Evolutionary conservation across 1,284 basidiomycete species (phyloP), one percentile per base, ranked within the genome.

Genomic region (Cutaneotrichosporon sp.): DNA sequence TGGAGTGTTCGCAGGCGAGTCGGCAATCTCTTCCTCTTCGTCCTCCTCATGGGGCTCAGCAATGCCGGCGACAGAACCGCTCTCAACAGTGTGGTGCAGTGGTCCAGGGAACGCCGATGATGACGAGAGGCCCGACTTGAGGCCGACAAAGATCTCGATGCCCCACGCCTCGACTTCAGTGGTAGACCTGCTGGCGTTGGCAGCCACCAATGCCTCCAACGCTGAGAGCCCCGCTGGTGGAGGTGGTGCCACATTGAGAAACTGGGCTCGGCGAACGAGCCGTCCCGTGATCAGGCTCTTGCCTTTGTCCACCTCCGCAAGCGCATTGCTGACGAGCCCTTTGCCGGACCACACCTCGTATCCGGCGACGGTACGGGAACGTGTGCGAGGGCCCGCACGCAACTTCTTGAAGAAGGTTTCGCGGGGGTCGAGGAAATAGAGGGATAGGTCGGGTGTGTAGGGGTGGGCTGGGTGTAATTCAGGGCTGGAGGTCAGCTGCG

Each of bases 221-320:
- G 73, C 65, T 2, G 60, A 65, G 61, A 75, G 57, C 18, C 69
- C 68, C 31, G 26, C 46, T 0, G 61, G 1, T 8, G 56, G 18
- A 1, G 32, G 22, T 5, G 38, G 38, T 4, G 31, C 21, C 21
- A 62, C 34, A 16, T n/a, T 42, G 31, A 56, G 42, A 34, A 66
- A 56, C 42, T 62, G 52, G 61, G 63, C 22, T 16, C 51, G 42
- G 63, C 63, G 32, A 13, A 73, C 63, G 13, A 79, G 63, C 40
- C 78, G 65, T 18, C 78, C 78, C 2, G 76, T 78, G 57, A 79
- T 77, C 55, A 79, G 69, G 52, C 72, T 76, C 65, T 78, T 79
- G 9, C 76, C 76, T 34, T 68, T 66, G 26, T 74, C 74, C 5
- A 73, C 71, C 59, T 79, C 78, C 2, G 70, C 68, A 4, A 78